Conservation (phyloP, 805 yeast species). For the Kazachstania martiniae region DNA sequence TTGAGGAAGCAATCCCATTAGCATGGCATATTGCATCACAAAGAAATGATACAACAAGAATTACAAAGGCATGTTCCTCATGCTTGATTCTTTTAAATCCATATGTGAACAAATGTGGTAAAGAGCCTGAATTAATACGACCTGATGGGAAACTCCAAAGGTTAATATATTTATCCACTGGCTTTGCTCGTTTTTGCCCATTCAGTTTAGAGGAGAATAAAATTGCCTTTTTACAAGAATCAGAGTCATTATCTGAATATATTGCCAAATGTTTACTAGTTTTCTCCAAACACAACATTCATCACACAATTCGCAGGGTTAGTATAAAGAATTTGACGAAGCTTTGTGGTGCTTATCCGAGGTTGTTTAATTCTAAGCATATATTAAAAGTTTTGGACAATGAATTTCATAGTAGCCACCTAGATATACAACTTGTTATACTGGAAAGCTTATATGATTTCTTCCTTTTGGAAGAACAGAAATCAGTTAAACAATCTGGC, state of each 20-base stretch:
- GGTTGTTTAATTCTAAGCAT: conserved; percentile 48
- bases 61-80: conserved; percentile 55
- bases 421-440: conserved; percentile 39
- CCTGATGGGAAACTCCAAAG: conserved; percentile 40
- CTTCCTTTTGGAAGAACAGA: conserved; percentile 44
- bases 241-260: conserved; percentile 47
- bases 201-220: conserved; percentile 36
- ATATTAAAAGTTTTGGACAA: conserved; percentile 42
- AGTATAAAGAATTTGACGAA: conserved; percentile 49
- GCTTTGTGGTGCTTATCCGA: conserved; percentile 54
- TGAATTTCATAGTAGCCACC: conserved; percentile 32
- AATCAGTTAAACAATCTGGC: conserved; percentile 33
- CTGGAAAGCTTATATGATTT: conserved; percentile 49
- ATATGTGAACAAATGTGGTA: conserved; percentile 28
- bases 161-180: conserved; percentile 53
- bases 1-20: conserved; percentile 67
- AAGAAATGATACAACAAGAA: conserved; percentile 35
- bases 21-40: conserved; percentile 44
- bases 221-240: conserved; percentile 21
- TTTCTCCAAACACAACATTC: conserved; percentile 34
- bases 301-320: conserved; percentile 33
- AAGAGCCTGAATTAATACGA: conserved; percentile 10
- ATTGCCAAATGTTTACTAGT: conserved; percentile 47
- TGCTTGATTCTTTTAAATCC: conserved; percentile 44
- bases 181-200: conserved; percentile 60